A percentile compares a stretch with the other conserved stretches of the same genome.
phyloP scores from a whole-genome alignment of 2,329 filamentous ascomycete genomes.

The Microdochium trichocladiopsis region DNA sequence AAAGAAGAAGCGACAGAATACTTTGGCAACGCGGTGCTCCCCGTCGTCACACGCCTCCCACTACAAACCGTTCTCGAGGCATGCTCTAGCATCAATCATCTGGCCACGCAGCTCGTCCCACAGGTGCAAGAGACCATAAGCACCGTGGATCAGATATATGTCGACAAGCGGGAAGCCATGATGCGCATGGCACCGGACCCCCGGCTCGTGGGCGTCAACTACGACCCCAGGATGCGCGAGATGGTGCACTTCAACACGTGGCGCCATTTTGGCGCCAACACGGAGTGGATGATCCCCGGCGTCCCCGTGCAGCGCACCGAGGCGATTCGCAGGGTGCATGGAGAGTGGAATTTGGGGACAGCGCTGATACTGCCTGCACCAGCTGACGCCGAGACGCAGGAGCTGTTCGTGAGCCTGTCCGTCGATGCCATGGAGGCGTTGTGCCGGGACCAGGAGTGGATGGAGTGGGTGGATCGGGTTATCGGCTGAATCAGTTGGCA shows the following conservation, averaged over 20 bases:
- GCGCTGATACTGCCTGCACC: constrained; percentile 22
- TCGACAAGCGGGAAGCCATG: constrained; percentile 27
- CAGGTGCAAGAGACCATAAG: constrained; percentile 22
- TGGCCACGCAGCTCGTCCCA: constrained; percentile 18
- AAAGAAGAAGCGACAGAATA: constrained; percentile 21
- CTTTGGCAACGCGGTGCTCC: constrained; percentile 34
- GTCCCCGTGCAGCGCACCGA: constrained; percentile 9
- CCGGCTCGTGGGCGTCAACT: constrained; percentile 28
- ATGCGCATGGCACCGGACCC: constrained; percentile 29
- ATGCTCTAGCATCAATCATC: constrained; percentile 11
- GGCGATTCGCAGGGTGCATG: constrained; percentile 18
- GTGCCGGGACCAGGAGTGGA: constrained; percentile 20
- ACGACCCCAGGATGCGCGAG: constrained; percentile 30
- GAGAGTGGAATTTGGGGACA: constrained; percentile 21
- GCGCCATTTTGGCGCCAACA: constrained; percentile 34
- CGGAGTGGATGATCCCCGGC: constrained; percentile 27
- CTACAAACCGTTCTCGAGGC: constrained; percentile 14
- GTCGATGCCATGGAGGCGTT: constrained; percentile 21
- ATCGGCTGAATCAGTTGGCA: constrained; percentile 15
- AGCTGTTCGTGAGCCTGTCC: constrained; percentile 23
- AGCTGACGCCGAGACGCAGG: constrained; percentile 15
- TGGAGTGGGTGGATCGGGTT: constrained; percentile 22
- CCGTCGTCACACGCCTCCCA: constrained; percentile 22
- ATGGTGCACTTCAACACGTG: constrained; percentile 37
- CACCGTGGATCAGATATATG: constrained; percentile 31